Evolutionary conservation across 192 early-diverging fungal species (phyloP), one percentile per base, ranked within the genome.

Genomic region (Linnemannia hyalina): DNA sequence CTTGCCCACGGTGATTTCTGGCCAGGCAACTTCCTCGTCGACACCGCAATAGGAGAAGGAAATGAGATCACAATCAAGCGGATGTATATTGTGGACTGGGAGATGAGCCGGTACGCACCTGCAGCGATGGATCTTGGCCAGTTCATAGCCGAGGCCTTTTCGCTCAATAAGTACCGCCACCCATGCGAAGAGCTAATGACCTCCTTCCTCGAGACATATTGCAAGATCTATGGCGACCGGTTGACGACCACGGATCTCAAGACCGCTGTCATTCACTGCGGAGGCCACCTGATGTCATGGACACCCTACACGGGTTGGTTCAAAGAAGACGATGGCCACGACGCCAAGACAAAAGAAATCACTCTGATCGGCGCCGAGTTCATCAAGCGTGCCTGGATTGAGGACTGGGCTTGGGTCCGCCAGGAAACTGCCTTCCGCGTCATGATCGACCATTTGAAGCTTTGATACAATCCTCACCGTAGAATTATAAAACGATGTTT

Each of bases 381-480:
- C 54, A 70, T 88, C 47, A 76, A 74, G 68, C 88, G 38, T 49
- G 88, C 88, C 55, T 88, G 88, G 88, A 69, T 38, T 52, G 88
- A 85, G 71, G 82, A 88, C 55, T 88, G 88, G 88, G 57, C 88
- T 68, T 88, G 88, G 88, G n/a, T 81, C 80, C 80, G 80, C 73
- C 73, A 81, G 49, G 74, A 75, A 75, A 81, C 80, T 70, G 68
- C 80, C 74, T 71, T 81, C 74, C 73, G 65, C 65, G 80, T 81
- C 68, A 71, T 81, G 80, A 49, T 81, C 73, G 74, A 81, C 73
- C 74, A 81, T 76, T 81, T 81, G 80, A 70, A 81, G 35, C 68
- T 81, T 76, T 81, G 65, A 76, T 29, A 40, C 23, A 75, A 75
- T 69, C 73, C 80, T 74, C 60, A 38, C 73, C 55, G 47, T 81